Percentiles rank a stretch among this genome's conserved stretches.
Evolutionary conservation across 768 basidiomycete genomes (phyloP).

Genomic region (Lactarius quietus): DNA sequence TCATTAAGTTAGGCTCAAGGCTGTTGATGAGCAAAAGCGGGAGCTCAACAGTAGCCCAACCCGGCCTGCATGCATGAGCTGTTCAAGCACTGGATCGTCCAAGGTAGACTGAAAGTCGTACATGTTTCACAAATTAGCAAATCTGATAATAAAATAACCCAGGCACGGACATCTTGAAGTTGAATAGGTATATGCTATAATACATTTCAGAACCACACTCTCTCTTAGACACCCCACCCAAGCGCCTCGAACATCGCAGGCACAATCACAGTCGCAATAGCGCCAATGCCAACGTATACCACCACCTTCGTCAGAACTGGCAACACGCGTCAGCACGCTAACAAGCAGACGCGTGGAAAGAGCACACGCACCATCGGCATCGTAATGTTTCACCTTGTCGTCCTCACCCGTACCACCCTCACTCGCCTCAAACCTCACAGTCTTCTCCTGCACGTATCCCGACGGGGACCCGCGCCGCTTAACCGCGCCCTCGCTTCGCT

Average conservation of each 20-base stretch:
- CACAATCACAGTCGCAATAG: constrained; percentile 56
- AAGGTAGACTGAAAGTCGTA: not conserved
- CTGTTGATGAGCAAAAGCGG: no score
- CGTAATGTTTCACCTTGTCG: constrained; percentile 67
- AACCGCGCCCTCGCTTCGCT: constrained; percentile 37
- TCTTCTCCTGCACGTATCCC: constrained; percentile 15
- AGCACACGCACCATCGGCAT: constrained; percentile 68
- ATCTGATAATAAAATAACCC: not conserved
- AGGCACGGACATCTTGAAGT: not conserved
- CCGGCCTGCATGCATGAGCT: no score
- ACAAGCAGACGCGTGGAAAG: constrained; percentile 11
- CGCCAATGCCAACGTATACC: constrained; percentile 84
- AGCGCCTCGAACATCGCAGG: constrained; percentile 66
- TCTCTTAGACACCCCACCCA: constrained; percentile 68
- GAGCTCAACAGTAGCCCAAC: no score
- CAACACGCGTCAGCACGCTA: constrained; percentile 3
- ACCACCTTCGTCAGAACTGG: constrained; percentile 85
- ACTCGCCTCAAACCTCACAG: constrained; percentile 16
- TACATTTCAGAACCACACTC: not conserved
- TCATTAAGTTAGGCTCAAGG: no score
- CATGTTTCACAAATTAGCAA: not conserved
- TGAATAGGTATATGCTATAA: not conserved
- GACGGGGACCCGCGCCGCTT: constrained; percentile 19
- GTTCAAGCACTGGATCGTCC: no score
- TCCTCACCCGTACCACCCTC: constrained; percentile 28